Evolutionary conservation across 345 rosid genomes (phyloP).

Genomic region (Citrus maxima): DNA sequence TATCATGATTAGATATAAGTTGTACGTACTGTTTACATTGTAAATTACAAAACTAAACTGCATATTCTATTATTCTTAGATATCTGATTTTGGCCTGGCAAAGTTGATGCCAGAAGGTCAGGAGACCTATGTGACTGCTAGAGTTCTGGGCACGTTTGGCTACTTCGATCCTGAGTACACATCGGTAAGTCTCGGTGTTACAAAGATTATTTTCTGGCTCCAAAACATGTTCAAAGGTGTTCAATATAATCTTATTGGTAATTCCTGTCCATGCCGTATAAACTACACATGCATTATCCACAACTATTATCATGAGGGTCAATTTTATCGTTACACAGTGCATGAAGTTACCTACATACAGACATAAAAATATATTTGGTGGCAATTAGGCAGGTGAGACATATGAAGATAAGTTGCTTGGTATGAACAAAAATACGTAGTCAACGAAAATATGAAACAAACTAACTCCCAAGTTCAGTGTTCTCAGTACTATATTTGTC

Average conservation of each 20-base stretch:
- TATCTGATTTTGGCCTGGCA: conserved; percentile 96
- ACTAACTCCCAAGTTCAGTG: background rate
- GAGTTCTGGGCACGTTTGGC: conserved; percentile 97
- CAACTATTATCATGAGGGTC: background rate
- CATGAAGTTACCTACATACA: background rate
- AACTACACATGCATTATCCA: background rate
- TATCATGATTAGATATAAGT: background rate
- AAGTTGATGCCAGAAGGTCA: conserved; percentile 96
- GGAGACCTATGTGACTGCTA: conserved; percentile 76
- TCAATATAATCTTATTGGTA: background rate
- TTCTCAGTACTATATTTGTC: background rate
- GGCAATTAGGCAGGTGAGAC: background rate
- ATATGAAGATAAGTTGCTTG: background rate
- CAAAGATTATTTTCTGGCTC: background rate
- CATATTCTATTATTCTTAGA: conserved; percentile 31
- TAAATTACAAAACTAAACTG: background rate
- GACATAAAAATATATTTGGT: background rate
- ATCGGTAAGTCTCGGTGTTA: conserved; percentile 45
- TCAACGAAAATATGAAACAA: background rate
- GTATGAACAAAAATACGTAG: background rate
- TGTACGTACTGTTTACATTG: background rate
- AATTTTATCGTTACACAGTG: background rate
- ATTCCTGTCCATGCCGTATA: background rate
- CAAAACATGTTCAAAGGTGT: background rate
- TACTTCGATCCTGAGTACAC: conserved; percentile 97